Base-by-base conservation (phyloP, 163 green algal genomes). In the Chlorella variabilis region DNA sequence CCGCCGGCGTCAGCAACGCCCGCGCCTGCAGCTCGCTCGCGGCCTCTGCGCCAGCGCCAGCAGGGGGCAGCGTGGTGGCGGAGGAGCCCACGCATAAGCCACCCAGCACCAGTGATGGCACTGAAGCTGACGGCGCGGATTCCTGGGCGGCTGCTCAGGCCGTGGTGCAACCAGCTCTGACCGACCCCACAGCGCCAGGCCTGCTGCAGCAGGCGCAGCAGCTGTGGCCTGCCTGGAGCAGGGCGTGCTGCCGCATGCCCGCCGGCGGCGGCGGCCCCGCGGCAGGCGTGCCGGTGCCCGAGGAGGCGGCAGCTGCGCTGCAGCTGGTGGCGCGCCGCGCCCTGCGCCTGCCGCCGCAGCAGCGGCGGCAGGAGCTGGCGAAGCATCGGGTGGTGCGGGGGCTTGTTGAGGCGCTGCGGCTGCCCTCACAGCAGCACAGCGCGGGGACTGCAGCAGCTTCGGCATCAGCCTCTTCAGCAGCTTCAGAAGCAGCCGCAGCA, bases 251-350 rank as follows among this genome's bases (percentile, higher is more conserved):
- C 36, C 71, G 54, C 54, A 34, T 79, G 54, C 45, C 29, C 2
- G 31, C 18, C 6, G 17, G 4, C 45, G 4, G 1, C 29, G 15
- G 15, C 67, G 15, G 9, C 27, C 41, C 39, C 17, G 21, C 39
- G 4, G 36, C 65, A 56, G 31, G 2, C 13, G 31, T 29, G 31
- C n/a, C 21, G 36, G 21, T 29, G 0, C 25, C 59, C 0, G 59
- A 54, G 4, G 29, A 83, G 38, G 77, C 77, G 49, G 77, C 65
- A 0, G 49, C 38, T 0, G 65, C n/a, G 49, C 66, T 83, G 77
- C 63, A 58, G 8, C 29, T 11, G 27, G 27, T 83, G 23, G 77
- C 49, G 2, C 29, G 11, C 4, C 29, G 49, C 1, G 49, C 49
- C 25, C 23, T 71, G 1, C 13, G 15, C 21, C 36, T 67, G 31